A percentile compares a stretch with the other conserved stretches of the same genome.
Evolutionary conservation across 2,329 filamentous ascomycete genomes (phyloP).

Genomic region (Apiospora arundinis): DNA sequence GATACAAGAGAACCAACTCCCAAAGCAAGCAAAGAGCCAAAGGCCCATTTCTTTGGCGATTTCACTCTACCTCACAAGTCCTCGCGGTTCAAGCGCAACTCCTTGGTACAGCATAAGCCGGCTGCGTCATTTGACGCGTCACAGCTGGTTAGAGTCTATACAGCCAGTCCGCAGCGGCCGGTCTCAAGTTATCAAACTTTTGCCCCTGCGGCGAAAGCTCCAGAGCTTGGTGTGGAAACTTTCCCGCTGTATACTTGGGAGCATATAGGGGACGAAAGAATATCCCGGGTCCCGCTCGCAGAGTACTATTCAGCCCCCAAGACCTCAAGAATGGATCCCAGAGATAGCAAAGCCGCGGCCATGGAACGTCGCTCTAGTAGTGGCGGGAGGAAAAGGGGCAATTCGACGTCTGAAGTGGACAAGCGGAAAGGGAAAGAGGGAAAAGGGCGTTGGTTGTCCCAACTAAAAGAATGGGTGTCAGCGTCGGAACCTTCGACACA

Average conservation of each 20-base stretch:
- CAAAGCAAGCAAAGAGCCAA: constrained; percentile 18
- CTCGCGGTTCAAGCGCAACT: constrained; percentile 36
- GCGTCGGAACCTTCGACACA: constrained; percentile 57
- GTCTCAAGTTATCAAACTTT: constrained; percentile 22
- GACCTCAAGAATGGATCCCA: constrained; percentile 25
- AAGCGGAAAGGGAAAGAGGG: constrained; percentile 39
- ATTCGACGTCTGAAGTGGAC: constrained; percentile 26
- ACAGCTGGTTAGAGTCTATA: constrained; percentile 29
- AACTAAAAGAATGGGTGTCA: constrained; percentile 56
- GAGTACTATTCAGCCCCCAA: background rate
- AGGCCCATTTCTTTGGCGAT: constrained; percentile 31
- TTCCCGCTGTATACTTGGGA: background rate
- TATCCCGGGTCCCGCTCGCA: background rate
- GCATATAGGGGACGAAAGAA: background rate
- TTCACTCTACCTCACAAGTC: constrained; percentile 31
- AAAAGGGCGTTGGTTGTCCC: constrained; percentile 47
- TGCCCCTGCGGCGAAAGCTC: background rate
- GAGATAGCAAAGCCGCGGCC: constrained; percentile 7
- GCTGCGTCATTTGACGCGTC: constrained; percentile 35
- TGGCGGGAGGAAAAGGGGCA: constrained; percentile 21
- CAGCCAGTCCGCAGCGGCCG: background rate
- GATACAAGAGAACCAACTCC: background rate
- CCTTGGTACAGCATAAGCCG: constrained; percentile 36
- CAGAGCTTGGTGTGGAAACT: background rate
- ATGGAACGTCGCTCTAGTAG: background rate